Base-by-base conservation (phyloP, 192 early-diverging fungal species). In the Coemansia brasiliensis region DNA sequence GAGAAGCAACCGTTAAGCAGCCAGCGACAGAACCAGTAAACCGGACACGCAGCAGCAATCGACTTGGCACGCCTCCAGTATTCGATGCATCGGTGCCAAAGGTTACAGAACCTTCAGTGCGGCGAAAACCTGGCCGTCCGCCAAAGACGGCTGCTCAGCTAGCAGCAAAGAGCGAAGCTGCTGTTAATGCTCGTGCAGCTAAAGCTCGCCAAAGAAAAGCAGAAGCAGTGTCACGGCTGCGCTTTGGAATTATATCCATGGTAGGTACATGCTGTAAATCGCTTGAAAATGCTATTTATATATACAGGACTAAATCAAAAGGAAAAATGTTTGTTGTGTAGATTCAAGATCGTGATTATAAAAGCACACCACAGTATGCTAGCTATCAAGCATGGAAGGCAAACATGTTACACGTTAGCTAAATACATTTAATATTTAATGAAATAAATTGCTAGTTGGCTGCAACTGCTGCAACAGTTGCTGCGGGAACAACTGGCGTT, bases 241-340 rank as follows among this genome's bases (percentile, higher is more conserved):
- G 75, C 1, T 68, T 78, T 37, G 75, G 75, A 35, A 68, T 65
- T 22, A 56, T 71, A 2, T 61, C 69, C 3, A 78, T 78, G 75
- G 49, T 63, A 46, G 49, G 59, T 41, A 12, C 20, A 26, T 26
- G 22, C 17, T 48, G 22, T 20, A 41, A 16, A 44, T 44, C 12
- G 37, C 12, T 39, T 39, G 37, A 17, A 17, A 17, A 2, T 42
- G 40, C 15, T 42, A 16, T 16, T 18, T 2, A 16, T 18, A n/a
- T 18, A 42, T 4, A 5, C 40, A 1, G 17, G 6, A 42, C 40
- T 42, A 18, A n/a, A 10, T 6, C 11, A 4, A 26, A n/a, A n/a
- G n/a, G n/a, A n/a, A n/a, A n/a, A n/a, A n/a, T n/a, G n/a, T n/a
- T 49, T 21, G 26, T 32, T 27, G 7, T 22, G 10, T 50, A 50